These are phyloP conservation scores for Populus simonii DNA, from an alignment of 345 rosid genomes.

Conservation along the genomic window DNA sequence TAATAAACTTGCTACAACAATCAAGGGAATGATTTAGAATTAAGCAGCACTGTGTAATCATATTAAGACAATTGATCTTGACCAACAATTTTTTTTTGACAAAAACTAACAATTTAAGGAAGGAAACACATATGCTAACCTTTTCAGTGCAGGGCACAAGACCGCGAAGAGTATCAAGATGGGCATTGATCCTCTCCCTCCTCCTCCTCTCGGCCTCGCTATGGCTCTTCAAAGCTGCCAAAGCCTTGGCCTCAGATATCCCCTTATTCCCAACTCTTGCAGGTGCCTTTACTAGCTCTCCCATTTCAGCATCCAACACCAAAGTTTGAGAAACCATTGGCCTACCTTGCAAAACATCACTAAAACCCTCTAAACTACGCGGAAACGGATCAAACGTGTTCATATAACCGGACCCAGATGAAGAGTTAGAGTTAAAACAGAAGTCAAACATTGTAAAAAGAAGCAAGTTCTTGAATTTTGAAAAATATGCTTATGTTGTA, in stretches of 20 bases:
- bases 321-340: conserved; percentile 23
- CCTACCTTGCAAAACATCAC: conserved; percentile 31
- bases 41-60: neutral
- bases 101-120: neutral
- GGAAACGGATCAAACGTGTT: conserved; percentile 30
- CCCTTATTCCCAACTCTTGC: conserved; percentile 24
- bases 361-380: conserved; percentile 21
- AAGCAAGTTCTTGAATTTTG: neutral
- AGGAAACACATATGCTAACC: conserved; percentile 22
- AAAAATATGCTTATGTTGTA: too few relatives aligned
- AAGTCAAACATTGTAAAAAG: conserved; percentile 35
- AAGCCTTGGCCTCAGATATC: conserved; percentile 30
- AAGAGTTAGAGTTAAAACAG: conserved; percentile 29
- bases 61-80: neutral
- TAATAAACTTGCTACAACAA: neutral
- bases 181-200: conserved; percentile 50
- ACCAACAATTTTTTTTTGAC: neutral
- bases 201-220: conserved; percentile 56
- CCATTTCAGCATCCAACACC: conserved; percentile 47
- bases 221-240: conserved; percentile 52
- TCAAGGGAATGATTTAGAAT: neutral
- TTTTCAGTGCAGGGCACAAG: conserved; percentile 42
- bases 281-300: conserved; percentile 44
- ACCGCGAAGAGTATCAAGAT: conserved; percentile 48
- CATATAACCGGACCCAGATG: conserved; percentile 29